These are phyloP conservation scores for Fusarium heterosporum DNA, from an alignment of 2,329 filamentous ascomycete species.

Conservation along the genomic window DNA sequence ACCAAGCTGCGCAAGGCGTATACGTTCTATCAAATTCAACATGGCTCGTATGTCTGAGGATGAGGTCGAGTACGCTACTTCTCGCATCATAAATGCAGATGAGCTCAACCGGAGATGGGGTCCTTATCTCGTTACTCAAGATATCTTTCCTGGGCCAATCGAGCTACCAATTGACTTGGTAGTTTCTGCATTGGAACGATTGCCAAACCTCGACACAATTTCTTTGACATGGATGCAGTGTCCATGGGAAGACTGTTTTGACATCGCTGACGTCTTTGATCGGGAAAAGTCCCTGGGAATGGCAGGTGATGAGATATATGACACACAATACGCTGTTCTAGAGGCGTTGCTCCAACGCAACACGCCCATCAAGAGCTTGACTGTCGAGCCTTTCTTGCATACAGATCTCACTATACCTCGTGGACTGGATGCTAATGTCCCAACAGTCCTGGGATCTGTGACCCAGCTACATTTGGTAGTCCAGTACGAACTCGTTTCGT, in stretches of 20 bases:
- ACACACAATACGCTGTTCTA: constrained; percentile 40
- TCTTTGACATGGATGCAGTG: constrained; percentile 42
- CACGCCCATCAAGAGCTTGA: constrained; percentile 34
- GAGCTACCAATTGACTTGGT: constrained; percentile 26
- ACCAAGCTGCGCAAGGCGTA: constrained; percentile 55
- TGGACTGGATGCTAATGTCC: constrained; percentile 2
- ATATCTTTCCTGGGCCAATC: not conserved
- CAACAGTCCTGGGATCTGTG: constrained; percentile 26
- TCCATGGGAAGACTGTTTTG: constrained; percentile 32
- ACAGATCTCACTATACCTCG: constrained; percentile 17
- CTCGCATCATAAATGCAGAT: not conserved
- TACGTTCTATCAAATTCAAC: constrained; percentile 60
- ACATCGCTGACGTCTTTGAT: constrained; percentile 23
- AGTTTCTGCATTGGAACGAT: constrained; percentile 23
- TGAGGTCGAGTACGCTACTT: constrained; percentile 7
- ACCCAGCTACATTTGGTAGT: constrained; percentile 24
- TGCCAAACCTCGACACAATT: constrained; percentile 40
- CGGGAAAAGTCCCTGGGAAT: constrained; percentile 33
- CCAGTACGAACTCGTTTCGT: constrained; percentile 20
- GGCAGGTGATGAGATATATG: constrained; percentile 19
- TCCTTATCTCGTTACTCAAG: constrained; percentile 25
- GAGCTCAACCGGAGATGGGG: constrained; percentile 9
- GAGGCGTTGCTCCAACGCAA: constrained; percentile 27
- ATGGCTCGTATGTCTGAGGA: constrained; percentile 46
- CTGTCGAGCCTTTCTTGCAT: constrained; percentile 35